Percentiles rank a stretch among this genome's conserved stretches.
These are phyloP conservation scores for Psilocybe cyanescens DNA, from an alignment of 768 basidiomycete species.

Conservation along the genomic window DNA sequence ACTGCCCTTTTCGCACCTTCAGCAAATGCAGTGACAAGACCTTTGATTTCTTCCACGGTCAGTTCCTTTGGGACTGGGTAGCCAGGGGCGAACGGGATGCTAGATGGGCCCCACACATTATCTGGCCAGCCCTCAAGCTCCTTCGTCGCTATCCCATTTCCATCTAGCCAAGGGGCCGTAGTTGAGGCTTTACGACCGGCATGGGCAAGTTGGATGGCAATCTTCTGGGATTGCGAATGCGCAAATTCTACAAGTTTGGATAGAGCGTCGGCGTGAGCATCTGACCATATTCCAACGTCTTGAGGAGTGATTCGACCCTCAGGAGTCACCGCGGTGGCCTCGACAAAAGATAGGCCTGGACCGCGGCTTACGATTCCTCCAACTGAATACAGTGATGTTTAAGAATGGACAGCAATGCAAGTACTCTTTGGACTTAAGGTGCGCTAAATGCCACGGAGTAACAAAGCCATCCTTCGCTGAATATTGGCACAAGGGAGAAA, in stretches of 20 bases:
- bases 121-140: conserved; percentile 55
- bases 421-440: conserved; percentile 45
- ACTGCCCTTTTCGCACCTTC: conserved; percentile 55
- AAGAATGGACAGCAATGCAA: background rate
- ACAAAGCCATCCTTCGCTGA: conserved; percentile 55
- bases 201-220: conserved; percentile 80
- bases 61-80: conserved; percentile 62
- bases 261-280: conserved; percentile 35
- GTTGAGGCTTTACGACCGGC: conserved; percentile 76
- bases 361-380: conserved; percentile 52
- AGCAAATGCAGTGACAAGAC: conserved; percentile 60
- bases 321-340: conserved; percentile 61
- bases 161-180: conserved; percentile 60
- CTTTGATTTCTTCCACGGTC: conserved; percentile 57
- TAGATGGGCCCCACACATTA: conserved; percentile 60
- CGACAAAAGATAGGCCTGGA: conserved; percentile 60
- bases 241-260: conserved; percentile 66
- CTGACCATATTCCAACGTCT: conserved; percentile 65
- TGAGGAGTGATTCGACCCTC: conserved; percentile 66
- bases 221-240: conserved; percentile 68
- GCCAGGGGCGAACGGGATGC: conserved; percentile 43
- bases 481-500: conserved; percentile 66
- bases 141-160: conserved; percentile 30
- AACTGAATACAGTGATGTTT: conserved; percentile 25
- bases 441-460: conserved; percentile 62